These are phyloP conservation scores for Trichophyton equinum DNA, from an alignment of 2,329 filamentous ascomycete species.

Conservation along the genomic window DNA sequence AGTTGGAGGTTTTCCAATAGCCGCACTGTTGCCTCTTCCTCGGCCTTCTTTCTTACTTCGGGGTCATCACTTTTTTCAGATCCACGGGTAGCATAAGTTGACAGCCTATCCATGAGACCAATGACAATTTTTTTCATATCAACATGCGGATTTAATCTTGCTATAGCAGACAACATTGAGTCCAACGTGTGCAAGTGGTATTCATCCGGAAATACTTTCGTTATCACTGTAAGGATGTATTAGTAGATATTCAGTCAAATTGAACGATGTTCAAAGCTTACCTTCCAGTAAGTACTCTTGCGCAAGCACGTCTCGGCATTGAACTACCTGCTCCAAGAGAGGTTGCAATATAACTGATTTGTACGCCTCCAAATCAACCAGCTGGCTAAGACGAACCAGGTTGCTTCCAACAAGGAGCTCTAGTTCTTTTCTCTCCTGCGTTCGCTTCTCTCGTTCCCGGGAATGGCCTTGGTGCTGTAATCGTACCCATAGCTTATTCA, in stretches of 20 bases:
- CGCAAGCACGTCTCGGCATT: conserved; percentile 90
- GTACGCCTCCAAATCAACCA: conserved; percentile 91
- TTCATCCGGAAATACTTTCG: conserved; percentile 96
- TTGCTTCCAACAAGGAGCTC: conserved; percentile 95
- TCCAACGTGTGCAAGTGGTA: conserved; percentile 96
- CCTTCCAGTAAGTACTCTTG: conserved; percentile 92
- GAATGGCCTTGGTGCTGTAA: conserved; percentile 96
- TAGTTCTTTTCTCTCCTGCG: conserved; percentile 86
- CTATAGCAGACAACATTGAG: conserved; percentile 85
- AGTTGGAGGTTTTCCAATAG: conserved; percentile 69
- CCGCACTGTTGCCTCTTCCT: conserved; percentile 69
- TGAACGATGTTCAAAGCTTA: conserved; percentile 18
- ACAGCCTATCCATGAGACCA: conserved; percentile 90
- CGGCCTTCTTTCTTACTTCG: conserved; percentile 61
- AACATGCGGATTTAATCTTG: conserved; percentile 85
- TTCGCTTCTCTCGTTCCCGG: conserved; percentile 81
- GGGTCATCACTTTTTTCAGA: conserved; percentile 56
- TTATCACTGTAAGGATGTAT: conserved; percentile 56
- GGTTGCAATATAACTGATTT: conserved; percentile 81
- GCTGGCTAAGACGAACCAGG: conserved; percentile 81
- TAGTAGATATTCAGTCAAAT: neutral
- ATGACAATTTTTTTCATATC: conserved; percentile 98
- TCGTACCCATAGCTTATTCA: conserved; percentile 99
- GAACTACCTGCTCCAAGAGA: conserved; percentile 88
- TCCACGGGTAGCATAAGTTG: conserved; percentile 86